Base-by-base conservation (phyloP, 2,329 filamentous ascomycete genomes). In the Thelonectria discophora region DNA sequence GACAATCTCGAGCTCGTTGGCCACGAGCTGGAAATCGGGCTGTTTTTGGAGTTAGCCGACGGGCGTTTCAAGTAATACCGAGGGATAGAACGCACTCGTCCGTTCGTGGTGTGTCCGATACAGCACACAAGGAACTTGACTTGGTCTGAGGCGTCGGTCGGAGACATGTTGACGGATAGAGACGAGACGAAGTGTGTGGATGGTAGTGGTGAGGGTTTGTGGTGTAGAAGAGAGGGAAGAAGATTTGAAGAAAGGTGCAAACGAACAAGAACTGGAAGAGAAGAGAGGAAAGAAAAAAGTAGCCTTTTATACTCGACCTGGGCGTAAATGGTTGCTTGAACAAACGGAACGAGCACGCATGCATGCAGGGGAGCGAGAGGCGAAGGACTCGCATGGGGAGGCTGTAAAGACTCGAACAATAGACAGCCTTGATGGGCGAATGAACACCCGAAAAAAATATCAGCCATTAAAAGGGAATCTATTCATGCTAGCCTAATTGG, bases 21-120 rank as follows among this genome's bases (percentile, higher is more conserved):
- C 87, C n/a, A 92, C 90, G 50, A 82, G 80, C 6, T 75, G 77
- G 66, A 90, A 92, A 70, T 92, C 85, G 6, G 90, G 81, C 89
- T 91, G 15, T 18, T 3, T 3, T 9, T 46, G 12, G 9, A 6
- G 8, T 10, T 2, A 3, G 3, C 4, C 7, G 21, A 13, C 1
- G 10, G 20, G n/a, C n/a, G n/a, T n/a, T n/a, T n/a, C n/a, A n/a
- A n/a, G n/a, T n/a, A n/a, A n/a, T n/a, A n/a, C n/a, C n/a, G n/a
- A n/a, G n/a, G n/a, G n/a, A n/a, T n/a, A n/a, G n/a, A n/a, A n/a
- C 78, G 70, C 75, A 89, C 89, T 74, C 85, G 87, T 63, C 88
- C 88, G 64, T 82, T 81, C 69, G 77, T 81, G 10, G 86, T 84
- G 74, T 88, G 77, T 55, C 83, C 82, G 73, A 91, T 89, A 76